Evolutionary conservation across 352 stramenopile species (phyloP), one percentile per base, ranked within the genome.

Genomic region (Phytopythium ostracodes): DNA sequence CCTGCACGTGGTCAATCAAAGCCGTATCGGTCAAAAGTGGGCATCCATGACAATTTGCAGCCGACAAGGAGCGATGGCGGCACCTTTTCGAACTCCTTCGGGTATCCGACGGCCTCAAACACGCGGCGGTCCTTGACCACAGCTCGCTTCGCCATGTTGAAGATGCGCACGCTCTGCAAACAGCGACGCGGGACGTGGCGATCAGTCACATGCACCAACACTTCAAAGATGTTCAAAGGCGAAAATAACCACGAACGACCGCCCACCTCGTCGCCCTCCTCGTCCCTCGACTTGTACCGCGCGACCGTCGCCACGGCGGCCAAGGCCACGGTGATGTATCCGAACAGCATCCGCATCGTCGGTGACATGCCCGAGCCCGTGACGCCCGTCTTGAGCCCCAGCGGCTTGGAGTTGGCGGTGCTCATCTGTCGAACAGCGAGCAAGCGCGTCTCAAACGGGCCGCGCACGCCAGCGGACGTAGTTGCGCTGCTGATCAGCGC

Each of bases 111-210:
- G 11, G 73, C 69, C 60, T 88, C 80, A 42, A 92, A 92, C 61
- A 92, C 72, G 4, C 83, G 80, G 10, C 73, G 80, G 38, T 92
- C 83, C 38, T 92, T 92, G 11, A 88, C 78, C 0, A 92, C 80
- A 1, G 80, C 80, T 20, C 83, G 78, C 60, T 90, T 89, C 25
- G 83, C 83, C 73, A 90, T 82, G 63, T 92, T 92, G 59, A 76
- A 89, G 62, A 89, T 76, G 20, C 81, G 73, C 18, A 81, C 76
- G 42, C 70, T 87, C 81, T 86, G 40, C 29, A 59, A 51, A 1
- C 44, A 57, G 5, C n/a, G 20, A 15, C 36, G 67, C 11, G 24
- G 12, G 29, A 47, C 20, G 22, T 24, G 17, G 27, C 14, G 15
- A 22, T 35, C 35, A 40, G 20, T 0, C 31, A 47, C 12, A 7